Conservation (phyloP, 139 green algal species). For the Auxenochlorella pyrenoidosa region DNA sequence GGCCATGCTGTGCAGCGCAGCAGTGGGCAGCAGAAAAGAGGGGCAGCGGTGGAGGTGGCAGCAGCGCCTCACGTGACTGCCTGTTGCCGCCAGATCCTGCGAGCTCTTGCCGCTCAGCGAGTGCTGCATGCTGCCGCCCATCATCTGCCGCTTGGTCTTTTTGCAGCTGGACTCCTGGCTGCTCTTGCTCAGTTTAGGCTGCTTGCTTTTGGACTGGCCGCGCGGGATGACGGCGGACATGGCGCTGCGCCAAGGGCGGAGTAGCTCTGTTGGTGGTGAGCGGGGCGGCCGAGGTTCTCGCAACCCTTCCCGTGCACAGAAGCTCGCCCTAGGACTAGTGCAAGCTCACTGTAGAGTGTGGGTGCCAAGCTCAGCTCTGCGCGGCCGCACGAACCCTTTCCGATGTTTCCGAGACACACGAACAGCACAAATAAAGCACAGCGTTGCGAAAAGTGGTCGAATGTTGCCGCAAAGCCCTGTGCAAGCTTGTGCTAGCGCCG, state of each 20-base stretch:
- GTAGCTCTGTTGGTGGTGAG: neutral
- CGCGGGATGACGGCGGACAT: constrained; percentile 4
- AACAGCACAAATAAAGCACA: too few species aligned
- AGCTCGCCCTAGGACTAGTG: too few species aligned
- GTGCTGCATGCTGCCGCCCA: neutral
- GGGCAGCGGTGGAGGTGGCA: neutral
- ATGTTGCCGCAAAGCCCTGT: too few species aligned
- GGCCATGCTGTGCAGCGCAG: neutral
- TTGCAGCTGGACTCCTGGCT: neutral
- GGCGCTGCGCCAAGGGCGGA: neutral
- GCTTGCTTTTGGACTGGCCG: neutral
- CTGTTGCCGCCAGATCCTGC: neutral
- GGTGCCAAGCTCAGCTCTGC: too few species aligned
- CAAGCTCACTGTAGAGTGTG: too few species aligned
- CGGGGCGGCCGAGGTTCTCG: too few species aligned
- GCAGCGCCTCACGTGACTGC: constrained; percentile 11
- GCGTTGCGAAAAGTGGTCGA: too few species aligned
- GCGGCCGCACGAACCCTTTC: too few species aligned
- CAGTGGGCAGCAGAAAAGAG: neutral
- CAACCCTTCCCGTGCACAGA: too few species aligned
- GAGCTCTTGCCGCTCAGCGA: constrained; percentile 5
- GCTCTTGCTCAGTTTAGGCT: constrained; percentile 6
- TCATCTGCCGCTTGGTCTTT: neutral
- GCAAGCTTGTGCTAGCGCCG: too few species aligned
- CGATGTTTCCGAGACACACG: too few species aligned